Conservation (phyloP, 192 early-diverging fungal genomes). For the Phlyctochytrium planicorne region DNA sequence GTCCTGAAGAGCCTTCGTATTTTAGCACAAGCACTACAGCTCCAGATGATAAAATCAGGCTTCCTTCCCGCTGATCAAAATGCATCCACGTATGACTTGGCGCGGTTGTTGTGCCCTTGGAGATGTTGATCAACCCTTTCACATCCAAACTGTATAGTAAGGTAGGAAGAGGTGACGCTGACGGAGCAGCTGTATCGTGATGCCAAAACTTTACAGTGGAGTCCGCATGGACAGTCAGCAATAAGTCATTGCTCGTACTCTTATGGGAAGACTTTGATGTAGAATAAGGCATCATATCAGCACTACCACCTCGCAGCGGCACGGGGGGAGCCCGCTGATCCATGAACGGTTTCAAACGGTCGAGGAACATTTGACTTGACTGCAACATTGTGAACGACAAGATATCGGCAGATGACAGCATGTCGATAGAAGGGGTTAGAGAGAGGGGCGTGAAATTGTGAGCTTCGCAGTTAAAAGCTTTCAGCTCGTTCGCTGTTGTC, state of each 20-base stretch:
- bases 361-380: not conserved
- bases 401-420: not conserved
- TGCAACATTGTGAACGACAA: not conserved
- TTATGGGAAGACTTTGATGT: too few relatives aligned
- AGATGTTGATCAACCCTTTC: not conserved
- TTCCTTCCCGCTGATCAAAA: not conserved
- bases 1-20: not conserved
- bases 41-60: not conserved
- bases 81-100: not conserved
- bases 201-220: not conserved
- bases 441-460: not conserved
- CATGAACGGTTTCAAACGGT: not conserved
- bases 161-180: not conserved
- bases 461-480: not conserved
- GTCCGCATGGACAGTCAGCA: not conserved
- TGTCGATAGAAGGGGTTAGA: not conserved
- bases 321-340: not conserved
- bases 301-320: not conserved
- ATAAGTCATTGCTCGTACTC: not conserved
- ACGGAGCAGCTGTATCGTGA: not conserved
- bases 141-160: not conserved
- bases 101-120: not conserved
- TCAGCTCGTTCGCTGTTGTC: not conserved
- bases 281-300: not conserved
- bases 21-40: constrained; percentile 1